Percentiles rank a stretch among this genome's conserved stretches.
phyloP scores from a whole-genome alignment of 768 basidiomycete species.

The Leccinum disarticulatum region DNA sequence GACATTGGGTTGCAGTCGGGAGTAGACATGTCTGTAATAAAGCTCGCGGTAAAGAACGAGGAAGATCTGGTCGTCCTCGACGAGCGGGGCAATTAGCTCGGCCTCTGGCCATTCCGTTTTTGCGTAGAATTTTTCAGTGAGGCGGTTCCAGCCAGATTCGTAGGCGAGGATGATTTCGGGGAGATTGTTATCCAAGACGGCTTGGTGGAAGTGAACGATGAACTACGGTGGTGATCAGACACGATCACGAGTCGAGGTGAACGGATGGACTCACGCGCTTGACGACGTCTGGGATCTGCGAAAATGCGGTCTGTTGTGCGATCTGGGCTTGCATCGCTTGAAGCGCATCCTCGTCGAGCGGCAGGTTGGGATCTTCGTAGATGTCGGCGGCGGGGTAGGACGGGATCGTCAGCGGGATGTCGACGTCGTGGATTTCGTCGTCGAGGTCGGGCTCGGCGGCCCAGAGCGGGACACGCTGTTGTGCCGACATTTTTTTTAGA shows the following conservation, averaged over 20 bases:
- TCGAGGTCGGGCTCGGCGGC: slow-evolving; percentile 79
- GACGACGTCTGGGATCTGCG: slow-evolving; percentile 84
- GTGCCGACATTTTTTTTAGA: slow-evolving; percentile 45
- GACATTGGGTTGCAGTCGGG: slow-evolving; percentile 89
- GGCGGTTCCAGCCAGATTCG: slow-evolving; percentile 95
- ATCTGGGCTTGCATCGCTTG: slow-evolving; percentile 80
- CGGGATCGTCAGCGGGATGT: slow-evolving; percentile 42
- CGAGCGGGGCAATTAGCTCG: slow-evolving; percentile 90
- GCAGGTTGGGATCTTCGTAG: slow-evolving; percentile 45
- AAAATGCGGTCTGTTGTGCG: slow-evolving; percentile 78
- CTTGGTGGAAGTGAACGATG: slow-evolving; percentile 93
- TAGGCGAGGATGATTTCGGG: slow-evolving; percentile 90
- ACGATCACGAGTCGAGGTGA: neutral
- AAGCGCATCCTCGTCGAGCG: slow-evolving; percentile 69
- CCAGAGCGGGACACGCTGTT: slow-evolving; percentile 72
- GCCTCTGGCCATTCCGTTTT: slow-evolving; percentile 98
- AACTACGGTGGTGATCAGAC: slow-evolving; percentile 50
- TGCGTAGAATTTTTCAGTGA: slow-evolving; percentile 94
- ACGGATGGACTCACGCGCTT: slow-evolving; percentile 61
- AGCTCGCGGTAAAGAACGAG: slow-evolving; percentile 95
- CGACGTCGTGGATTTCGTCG: slow-evolving; percentile 69
- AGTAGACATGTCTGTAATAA: slow-evolving; percentile 95
- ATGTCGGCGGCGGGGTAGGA: slow-evolving; percentile 29
- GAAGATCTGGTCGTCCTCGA: slow-evolving; percentile 95
- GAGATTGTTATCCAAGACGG: slow-evolving; percentile 88